These are phyloP conservation scores for Amaranthus cruentus DNA, from an alignment of 148 eudicot species.

Conservation along the genomic window DNA sequence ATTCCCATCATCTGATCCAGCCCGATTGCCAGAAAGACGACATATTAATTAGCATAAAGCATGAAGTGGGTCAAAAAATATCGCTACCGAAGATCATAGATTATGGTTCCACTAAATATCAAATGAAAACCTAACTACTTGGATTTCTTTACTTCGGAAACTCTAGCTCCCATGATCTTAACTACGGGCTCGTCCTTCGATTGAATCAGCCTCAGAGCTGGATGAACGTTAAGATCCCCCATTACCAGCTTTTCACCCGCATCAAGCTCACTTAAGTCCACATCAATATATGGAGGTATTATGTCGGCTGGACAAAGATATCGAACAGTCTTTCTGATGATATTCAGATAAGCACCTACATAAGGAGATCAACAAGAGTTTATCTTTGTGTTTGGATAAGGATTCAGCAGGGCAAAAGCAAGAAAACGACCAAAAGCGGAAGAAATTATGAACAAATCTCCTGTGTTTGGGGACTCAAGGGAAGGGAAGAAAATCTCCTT, in stretches of 20 bases:
- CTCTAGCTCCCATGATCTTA: conserved; percentile 76
- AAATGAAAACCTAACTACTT: conserved; percentile 26
- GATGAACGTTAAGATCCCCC: conserved; percentile 88
- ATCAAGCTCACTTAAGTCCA: conserved; percentile 83
- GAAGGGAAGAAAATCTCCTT: no score
- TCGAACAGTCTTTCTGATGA: conserved; percentile 75
- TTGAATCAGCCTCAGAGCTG: conserved; percentile 62
- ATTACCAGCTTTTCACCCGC: conserved; percentile 70
- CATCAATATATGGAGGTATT: conserved; percentile 86
- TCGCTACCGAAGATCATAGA: conserved; percentile 2
- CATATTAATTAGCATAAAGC: neutral
- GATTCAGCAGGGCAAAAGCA: no score
- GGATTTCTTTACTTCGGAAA: conserved; percentile 66
- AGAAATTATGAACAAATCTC: no score
- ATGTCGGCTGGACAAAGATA: conserved; percentile 86
- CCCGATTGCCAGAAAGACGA: neutral
- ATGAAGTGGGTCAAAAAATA: conserved; percentile 7
- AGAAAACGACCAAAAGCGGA: no score
- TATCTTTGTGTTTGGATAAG: no score
- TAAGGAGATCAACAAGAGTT: no score
- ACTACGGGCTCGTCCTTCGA: conserved; percentile 58
- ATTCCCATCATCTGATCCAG: neutral
- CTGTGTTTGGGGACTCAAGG: no score
- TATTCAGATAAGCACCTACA: conserved; percentile 77
- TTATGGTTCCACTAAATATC: neutral